Evolutionary conservation across 176 grass and related monocot species (phyloP), one percentile per base, ranked within the genome.

Genomic region (Tillandsia leiboldiana): DNA sequence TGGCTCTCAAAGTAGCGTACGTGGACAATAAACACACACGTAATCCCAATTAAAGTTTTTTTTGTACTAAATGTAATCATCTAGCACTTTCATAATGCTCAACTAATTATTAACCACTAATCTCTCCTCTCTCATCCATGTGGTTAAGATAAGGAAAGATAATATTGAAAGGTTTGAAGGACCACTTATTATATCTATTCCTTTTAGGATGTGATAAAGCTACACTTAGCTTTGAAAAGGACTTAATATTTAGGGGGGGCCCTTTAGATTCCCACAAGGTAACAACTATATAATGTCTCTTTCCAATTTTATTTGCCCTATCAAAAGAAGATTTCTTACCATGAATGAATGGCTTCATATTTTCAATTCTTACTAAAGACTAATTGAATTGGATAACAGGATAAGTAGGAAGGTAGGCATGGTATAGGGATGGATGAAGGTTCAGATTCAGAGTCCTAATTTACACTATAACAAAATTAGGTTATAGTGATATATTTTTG

Each of bases 221-320:
- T 70, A 51, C 47, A 48, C 75, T 28, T 77, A 23, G 24, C 49
- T 26, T 0, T 29, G 68, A 79, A 64, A 79, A 64, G n/a, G 76
- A 79, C 76, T 24, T 79, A 65, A 79, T 70, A 70, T 79, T 33
- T 33, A 0, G 29, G 3, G 2, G 68, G 76, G 47, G 49, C 11
- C 49, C 54, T 27, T 72, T 72, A 29, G 17, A 11, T 57, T 24
- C 18, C 63, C 4, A 64, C 28, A 64, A 65, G 11, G 57, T 79
- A 66, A 66, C 69, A 72, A 66, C 12, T n/a, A n/a, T n/a, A n/a
- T n/a, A 71, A 71, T 63, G 69, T 79, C 68, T 0, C 48, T 72
- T 63, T 79, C 77, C 61, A 10, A 65, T 9, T 20, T 65, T 71
- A 64, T 79, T 79, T 66, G 4, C 20, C 13, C 51, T 47, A 78